Conservation (phyloP, 371 early-diverging fungal species). For the Saksenaea oblongispora region DNA sequence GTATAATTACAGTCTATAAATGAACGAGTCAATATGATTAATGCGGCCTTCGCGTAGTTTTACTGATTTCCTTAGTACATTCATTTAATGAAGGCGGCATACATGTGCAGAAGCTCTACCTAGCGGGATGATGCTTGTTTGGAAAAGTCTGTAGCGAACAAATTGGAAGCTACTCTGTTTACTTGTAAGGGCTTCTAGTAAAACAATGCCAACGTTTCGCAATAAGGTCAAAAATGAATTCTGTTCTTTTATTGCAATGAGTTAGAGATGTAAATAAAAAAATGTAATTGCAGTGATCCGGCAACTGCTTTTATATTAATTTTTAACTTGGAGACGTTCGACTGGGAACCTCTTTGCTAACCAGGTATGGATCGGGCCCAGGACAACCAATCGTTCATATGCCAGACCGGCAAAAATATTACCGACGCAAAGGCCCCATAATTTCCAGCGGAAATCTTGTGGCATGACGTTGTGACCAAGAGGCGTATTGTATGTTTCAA, state of each 20-base stretch:
- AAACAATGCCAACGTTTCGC: no score
- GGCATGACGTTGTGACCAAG: constrained; percentile 76
- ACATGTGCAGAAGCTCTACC: no score
- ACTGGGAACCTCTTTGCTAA: constrained; percentile 38
- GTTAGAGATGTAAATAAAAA: background rate
- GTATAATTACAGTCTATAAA: no score
- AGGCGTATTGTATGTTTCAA: constrained; percentile 57
- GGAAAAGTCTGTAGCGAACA: no score
- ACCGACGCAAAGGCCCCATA: constrained; percentile 49
- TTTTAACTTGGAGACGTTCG: constrained; percentile 26
- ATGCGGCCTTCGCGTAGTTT: no score
- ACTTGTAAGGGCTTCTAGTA: no score
- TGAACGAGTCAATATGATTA: no score
- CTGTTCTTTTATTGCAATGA: background rate
- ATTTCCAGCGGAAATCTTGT: constrained; percentile 50
- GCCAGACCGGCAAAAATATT: constrained; percentile 28
- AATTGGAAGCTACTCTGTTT: no score
- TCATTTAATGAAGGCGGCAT: no score
- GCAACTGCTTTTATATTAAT: constrained; percentile 16
- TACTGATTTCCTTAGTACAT: no score
- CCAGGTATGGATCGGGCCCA: constrained; percentile 40
- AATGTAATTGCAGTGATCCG: background rate
- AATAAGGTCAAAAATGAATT: background rate
- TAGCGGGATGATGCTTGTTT: no score
- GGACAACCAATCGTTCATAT: constrained; percentile 31